Percentiles rank a stretch among this genome's conserved stretches.
Evolutionary conservation across 1,139 yeast species (phyloP).

Genomic region (Lodderomyces parapsilosis): DNA sequence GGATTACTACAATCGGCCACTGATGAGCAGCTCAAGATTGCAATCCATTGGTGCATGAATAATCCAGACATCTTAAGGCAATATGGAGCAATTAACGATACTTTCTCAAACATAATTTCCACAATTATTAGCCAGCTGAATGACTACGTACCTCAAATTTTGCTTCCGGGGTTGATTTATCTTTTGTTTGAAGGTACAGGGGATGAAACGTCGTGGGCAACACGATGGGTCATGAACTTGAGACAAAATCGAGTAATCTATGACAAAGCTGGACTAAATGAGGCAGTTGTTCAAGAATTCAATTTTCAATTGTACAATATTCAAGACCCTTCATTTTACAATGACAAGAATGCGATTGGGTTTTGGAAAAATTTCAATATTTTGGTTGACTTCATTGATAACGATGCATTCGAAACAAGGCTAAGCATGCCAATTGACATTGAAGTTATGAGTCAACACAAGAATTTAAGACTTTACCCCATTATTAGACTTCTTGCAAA

Average conservation of each 20-base stretch:
- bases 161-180: constrained; percentile 50
- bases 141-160: constrained; percentile 10
- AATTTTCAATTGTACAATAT: constrained; percentile 48
- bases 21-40: background rate
- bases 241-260: constrained; percentile 4
- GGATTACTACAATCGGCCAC: background rate
- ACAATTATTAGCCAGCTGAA: constrained; percentile 6
- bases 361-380: constrained; percentile 55
- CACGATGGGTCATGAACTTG: constrained; percentile 16
- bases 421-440: constrained; percentile 47
- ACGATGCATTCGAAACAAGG: constrained; percentile 34
- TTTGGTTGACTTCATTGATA: constrained; percentile 40
- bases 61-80: constrained; percentile 45
- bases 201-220: constrained; percentile 36
- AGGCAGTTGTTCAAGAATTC: constrained; percentile 53
- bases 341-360: constrained; percentile 37
- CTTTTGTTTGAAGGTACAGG: constrained; percentile 53
- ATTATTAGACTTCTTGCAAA: constrained; percentile 47
- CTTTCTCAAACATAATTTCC: constrained; percentile 22
- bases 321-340: constrained; percentile 51
- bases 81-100: constrained; percentile 23
- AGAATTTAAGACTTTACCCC: constrained; percentile 42
- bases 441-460: constrained; percentile 37
- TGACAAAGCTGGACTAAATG: constrained; percentile 20
- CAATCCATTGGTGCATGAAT: constrained; percentile 13